phyloP scores from a whole-genome alignment of 2,329 filamentous ascomycete species.

The Penicillium brevicompactum region DNA sequence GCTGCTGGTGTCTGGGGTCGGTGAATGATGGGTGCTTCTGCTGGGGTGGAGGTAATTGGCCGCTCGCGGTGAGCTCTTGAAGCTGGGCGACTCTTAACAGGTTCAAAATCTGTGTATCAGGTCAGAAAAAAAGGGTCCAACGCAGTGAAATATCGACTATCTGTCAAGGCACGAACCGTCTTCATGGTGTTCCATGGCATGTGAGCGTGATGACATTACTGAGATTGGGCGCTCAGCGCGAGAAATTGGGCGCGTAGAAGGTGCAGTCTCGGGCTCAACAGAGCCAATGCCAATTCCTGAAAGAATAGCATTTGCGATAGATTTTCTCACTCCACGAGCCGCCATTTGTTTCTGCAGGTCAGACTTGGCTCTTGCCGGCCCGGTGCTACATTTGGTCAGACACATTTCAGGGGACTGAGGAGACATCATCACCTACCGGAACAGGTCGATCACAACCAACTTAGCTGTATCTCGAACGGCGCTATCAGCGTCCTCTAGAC shows the following conservation, averaged over 20 bases:
- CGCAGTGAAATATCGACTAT: not conserved
- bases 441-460: slow-evolving; percentile 80
- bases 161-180: slow-evolving; percentile 19
- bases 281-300: slow-evolving; percentile 65
- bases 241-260: slow-evolving; percentile 29
- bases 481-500: slow-evolving; percentile 87
- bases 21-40: slow-evolving; percentile 38
- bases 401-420: not conserved
- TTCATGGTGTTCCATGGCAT: slow-evolving; percentile 22
- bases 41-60: slow-evolving; percentile 11
- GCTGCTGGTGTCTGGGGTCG: slow-evolving; percentile 21
- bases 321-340: slow-evolving; percentile 80
- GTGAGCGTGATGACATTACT: slow-evolving; percentile 33
- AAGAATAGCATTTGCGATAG: slow-evolving; percentile 80
- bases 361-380: slow-evolving; percentile 79
- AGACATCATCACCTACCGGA: slow-evolving; percentile 59
- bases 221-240: slow-evolving; percentile 35
- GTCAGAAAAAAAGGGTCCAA: slow-evolving; percentile 1
- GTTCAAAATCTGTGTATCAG: slow-evolving; percentile 17
- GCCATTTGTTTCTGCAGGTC: slow-evolving; percentile 86
- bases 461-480: slow-evolving; percentile 85
- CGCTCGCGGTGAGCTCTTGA: slow-evolving; percentile 24
- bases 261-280: slow-evolving; percentile 26
- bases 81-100: slow-evolving; percentile 20
- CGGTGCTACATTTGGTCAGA: slow-evolving; percentile 56